These are phyloP conservation scores for Wickerhamomyces strasburgensis DNA, from an alignment of 805 yeast genomes.

Conservation along the genomic window DNA sequence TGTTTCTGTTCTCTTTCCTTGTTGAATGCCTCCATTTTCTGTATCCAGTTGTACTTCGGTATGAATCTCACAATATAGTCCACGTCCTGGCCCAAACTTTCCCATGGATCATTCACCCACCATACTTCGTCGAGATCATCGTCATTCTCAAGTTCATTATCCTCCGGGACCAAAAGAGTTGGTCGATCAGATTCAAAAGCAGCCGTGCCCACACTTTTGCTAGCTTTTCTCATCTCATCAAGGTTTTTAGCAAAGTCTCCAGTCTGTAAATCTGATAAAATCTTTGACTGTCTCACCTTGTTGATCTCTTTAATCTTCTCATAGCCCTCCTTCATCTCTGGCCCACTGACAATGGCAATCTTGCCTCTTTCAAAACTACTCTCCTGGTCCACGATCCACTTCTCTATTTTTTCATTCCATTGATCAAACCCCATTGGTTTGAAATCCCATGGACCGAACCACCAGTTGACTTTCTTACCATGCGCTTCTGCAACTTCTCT, in stretches of 20 bases:
- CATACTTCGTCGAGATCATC: constrained; percentile 23
- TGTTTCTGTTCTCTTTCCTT: constrained; percentile 2
- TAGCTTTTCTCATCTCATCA: constrained; percentile 9
- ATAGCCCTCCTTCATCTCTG: constrained; percentile 17
- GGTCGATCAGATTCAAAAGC: constrained; percentile 10
- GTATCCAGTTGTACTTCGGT: constrained; percentile 20
- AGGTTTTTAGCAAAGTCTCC: constrained; percentile 15
- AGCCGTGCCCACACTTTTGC: constrained; percentile 5
- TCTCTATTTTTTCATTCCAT: constrained; percentile 25
- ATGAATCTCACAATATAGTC: constrained; percentile 21
- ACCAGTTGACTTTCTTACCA: constrained; percentile 47
- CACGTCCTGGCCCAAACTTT: constrained; percentile 17
- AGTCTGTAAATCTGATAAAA: constrained; percentile 15
- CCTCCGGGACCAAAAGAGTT: constrained; percentile 13
- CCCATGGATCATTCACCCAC: constrained; percentile 26
- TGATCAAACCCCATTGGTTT: constrained; percentile 45
- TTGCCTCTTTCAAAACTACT: constrained; percentile 8
- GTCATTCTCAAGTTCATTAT: constrained; percentile 19
- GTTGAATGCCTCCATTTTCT: constrained; percentile 3
- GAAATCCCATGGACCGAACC: constrained; percentile 65
- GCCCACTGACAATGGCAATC: constrained; percentile 9
- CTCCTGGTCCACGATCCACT: constrained; percentile 23
- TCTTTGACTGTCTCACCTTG: constrained; percentile 16
- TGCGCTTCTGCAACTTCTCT: constrained; percentile 38
- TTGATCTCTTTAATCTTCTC: constrained; percentile 13